Conservation (phyloP, 306 rosid species). For the Lotus japonicus region DNA sequence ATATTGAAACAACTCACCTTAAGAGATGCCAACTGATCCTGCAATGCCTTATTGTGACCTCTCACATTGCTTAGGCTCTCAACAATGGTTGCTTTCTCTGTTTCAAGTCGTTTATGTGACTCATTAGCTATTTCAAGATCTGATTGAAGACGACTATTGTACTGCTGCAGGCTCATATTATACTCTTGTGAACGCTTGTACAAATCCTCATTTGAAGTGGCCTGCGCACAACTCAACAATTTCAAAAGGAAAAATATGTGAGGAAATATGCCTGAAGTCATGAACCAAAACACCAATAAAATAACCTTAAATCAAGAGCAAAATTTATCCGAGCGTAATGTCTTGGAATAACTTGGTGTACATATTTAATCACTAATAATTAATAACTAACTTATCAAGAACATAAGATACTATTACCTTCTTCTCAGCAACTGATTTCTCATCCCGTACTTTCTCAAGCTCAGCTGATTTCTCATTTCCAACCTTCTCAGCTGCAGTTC, state of each 20-base stretch:
- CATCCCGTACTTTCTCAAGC: slow-evolving; percentile 55
- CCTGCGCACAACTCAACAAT: slow-evolving; percentile 37
- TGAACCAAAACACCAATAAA: not conserved
- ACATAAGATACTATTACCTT: slow-evolving; percentile 37
- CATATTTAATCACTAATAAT: not conserved
- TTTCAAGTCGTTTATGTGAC: slow-evolving; percentile 64
- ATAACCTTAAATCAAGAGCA: not conserved
- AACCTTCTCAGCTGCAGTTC: slow-evolving; percentile 52
- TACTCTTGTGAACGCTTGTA: slow-evolving; percentile 79
- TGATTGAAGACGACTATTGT: slow-evolving; percentile 71
- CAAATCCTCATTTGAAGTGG: slow-evolving; percentile 59
- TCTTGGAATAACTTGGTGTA: not conserved
- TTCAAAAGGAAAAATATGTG: not conserved
- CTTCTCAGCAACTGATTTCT: slow-evolving; percentile 55
- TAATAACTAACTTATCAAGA: not conserved
- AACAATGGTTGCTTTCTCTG: slow-evolving; percentile 73
- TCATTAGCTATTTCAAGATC: slow-evolving; percentile 59
- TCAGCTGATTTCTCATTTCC: slow-evolving; percentile 52
- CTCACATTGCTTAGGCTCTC: slow-evolving; percentile 66
- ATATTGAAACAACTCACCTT: slow-evolving; percentile 41
- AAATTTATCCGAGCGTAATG: not conserved
- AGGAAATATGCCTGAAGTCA: not conserved
- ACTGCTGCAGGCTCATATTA: slow-evolving; percentile 78
- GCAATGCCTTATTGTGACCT: slow-evolving; percentile 74
- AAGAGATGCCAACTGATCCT: slow-evolving; percentile 56